phyloP scores from a whole-genome alignment of 768 basidiomycete genomes.

The Hericium coralloides region DNA sequence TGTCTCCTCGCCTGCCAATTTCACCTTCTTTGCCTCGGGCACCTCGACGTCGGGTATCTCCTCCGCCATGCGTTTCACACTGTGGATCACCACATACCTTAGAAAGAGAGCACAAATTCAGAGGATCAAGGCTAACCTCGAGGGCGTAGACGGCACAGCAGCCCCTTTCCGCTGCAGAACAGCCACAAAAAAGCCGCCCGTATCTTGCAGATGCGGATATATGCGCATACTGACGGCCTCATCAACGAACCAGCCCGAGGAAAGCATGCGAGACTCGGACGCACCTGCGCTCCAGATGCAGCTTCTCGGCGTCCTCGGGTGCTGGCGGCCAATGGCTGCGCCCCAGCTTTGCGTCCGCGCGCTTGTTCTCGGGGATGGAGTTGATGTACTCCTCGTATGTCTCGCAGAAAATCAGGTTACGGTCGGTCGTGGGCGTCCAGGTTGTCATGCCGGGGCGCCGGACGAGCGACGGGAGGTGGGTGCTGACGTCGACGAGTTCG shows the following conservation, averaged over 20 bases:
- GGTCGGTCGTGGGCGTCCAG: conserved; percentile 73
- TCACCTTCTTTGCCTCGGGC: conserved; percentile 45
- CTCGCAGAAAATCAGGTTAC: conserved; percentile 39
- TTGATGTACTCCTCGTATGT: conserved; percentile 54
- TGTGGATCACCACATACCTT: conserved; percentile 16
- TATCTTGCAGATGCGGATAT: conserved; percentile 93
- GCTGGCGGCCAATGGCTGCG: conserved; percentile 73
- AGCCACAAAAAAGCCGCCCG: conserved; percentile 97
- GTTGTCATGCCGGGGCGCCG: conserved; percentile 64
- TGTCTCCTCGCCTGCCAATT: conserved; percentile 23
- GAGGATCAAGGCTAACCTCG: neutral
- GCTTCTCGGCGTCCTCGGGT: conserved; percentile 41
- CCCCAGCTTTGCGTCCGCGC: conserved; percentile 50
- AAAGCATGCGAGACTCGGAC: conserved; percentile 12
- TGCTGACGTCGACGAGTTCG: conserved; percentile 70
- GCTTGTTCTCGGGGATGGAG: conserved; percentile 38
- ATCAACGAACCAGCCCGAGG: neutral
- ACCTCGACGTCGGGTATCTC: conserved; percentile 29
- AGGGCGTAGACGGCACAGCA: conserved; percentile 1
- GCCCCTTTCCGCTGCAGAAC: conserved; percentile 52
- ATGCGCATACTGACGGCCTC: conserved; percentile 58
- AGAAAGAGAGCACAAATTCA: neutral
- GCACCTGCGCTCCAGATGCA: conserved; percentile 70
- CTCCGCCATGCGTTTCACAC: conserved; percentile 44
- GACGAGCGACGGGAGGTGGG: conserved; percentile 59